Conservation (phyloP, 768 basidiomycete species). For the Lactifluus subvellereus region DNA sequence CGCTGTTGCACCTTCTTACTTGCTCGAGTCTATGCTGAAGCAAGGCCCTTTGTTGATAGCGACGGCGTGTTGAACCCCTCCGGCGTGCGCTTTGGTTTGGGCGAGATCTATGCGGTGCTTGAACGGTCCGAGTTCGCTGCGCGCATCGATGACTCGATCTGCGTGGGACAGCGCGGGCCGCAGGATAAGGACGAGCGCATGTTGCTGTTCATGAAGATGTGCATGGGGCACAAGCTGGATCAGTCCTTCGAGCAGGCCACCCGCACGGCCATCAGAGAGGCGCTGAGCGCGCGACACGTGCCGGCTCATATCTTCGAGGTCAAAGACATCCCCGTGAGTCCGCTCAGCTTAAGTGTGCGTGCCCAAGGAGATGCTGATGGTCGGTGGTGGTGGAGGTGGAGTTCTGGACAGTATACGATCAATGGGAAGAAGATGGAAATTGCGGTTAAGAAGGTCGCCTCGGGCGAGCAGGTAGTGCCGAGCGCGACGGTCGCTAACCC, state of each 20-base stretch:
- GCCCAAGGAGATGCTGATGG: not conserved
- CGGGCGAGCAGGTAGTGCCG: constrained; percentile 55
- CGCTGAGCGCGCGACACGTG: constrained; percentile 69
- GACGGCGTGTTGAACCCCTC: constrained; percentile 75
- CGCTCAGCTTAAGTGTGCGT: not conserved
- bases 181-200: constrained; percentile 69
- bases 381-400: too few relatives aligned
- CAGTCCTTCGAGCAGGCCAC: constrained; percentile 43
- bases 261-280: constrained; percentile 48
- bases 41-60: constrained; percentile 31
- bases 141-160: constrained; percentile 60
- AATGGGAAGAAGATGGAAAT: constrained; percentile 79
- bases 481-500: constrained; percentile 76
- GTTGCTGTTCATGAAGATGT: constrained; percentile 68
- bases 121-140: constrained; percentile 42
- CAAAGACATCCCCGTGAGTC: constrained; percentile 61
- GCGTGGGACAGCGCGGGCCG: constrained; percentile 56
- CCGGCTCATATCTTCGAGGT: constrained; percentile 62
- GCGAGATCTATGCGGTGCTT: constrained; percentile 72
- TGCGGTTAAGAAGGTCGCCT: constrained; percentile 71
- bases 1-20: not conserved
- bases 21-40: constrained; percentile 7
- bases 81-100: constrained; percentile 77
- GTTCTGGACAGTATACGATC: constrained; percentile 53
- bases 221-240: constrained; percentile 41